A percentile compares a stretch with the other conserved stretches of the same genome.
These are phyloP conservation scores for Diaporthe eres DNA, from an alignment of 2,329 filamentous ascomycete genomes.

Conservation along the genomic window DNA sequence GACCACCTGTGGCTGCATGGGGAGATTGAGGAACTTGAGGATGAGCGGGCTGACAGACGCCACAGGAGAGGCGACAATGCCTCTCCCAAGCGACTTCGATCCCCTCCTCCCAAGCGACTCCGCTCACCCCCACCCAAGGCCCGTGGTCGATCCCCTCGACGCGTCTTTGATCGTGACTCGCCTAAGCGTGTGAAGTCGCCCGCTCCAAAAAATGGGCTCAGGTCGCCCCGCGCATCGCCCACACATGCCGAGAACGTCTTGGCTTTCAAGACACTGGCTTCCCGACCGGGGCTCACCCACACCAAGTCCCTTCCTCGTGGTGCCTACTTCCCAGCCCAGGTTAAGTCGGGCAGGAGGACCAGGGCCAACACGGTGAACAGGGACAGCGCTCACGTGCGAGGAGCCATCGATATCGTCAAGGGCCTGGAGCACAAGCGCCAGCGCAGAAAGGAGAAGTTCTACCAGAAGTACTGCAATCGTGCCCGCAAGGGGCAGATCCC, in stretches of 20 bases:
- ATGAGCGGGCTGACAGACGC: conserved; percentile 65
- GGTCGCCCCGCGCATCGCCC: conserved; percentile 64
- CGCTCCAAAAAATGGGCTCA: conserved; percentile 69
- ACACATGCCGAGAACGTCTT: conserved; percentile 57
- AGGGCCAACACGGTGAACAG: conserved; percentile 52
- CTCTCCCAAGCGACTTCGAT: conserved; percentile 75
- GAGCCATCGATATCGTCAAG: conserved; percentile 98
- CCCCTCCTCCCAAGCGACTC: conserved; percentile 63
- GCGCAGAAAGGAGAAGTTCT: conserved; percentile 92
- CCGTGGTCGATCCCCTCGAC: conserved; percentile 69
- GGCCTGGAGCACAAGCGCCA: conserved; percentile 95
- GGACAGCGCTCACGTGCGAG: conserved; percentile 78
- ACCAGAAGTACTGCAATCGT: conserved; percentile 89
- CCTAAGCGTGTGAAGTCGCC: conserved; percentile 80
- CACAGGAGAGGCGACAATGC: conserved; percentile 64
- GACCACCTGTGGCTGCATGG: conserved; percentile 79
- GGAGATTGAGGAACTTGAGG: conserved; percentile 75
- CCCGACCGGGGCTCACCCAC: conserved; percentile 77
- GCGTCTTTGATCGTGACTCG: conserved; percentile 77
- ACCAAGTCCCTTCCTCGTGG: conserved; percentile 91
- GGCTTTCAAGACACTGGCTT: conserved; percentile 61
- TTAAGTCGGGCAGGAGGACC: conserved; percentile 53
- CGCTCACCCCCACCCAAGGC: conserved; percentile 66
- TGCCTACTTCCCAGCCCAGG: conserved; percentile 76
- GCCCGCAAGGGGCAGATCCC: conserved; percentile 77